Evolutionary conservation across 2,329 filamentous ascomycete species (phyloP).

Genomic region (Thermomyces lanuginosus): DNA sequence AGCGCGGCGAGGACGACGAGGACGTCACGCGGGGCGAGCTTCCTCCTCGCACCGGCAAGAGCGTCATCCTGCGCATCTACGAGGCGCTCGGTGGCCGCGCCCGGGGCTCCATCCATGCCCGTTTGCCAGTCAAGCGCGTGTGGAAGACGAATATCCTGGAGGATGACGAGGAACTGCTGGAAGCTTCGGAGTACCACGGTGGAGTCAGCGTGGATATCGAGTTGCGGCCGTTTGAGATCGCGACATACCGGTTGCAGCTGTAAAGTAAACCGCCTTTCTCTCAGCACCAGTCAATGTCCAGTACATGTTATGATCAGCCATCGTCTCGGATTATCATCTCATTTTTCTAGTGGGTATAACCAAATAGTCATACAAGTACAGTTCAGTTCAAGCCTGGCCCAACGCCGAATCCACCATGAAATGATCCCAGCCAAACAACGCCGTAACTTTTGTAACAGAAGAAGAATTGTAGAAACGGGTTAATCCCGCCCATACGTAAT

Average conservation of each 20-base stretch:
- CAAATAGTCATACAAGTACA: no score
- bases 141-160: slow-evolving; percentile 78
- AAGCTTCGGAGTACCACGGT: slow-evolving; percentile 26
- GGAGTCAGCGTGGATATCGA: slow-evolving; percentile 40
- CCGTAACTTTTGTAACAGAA: no score
- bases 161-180: slow-evolving; percentile 58
- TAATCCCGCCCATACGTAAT: slow-evolving; percentile 30
- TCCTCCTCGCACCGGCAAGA: slow-evolving; percentile 52
- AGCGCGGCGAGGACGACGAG: slow-evolving; percentile 79
- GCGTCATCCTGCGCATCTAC: slow-evolving; percentile 71
- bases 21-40: slow-evolving; percentile 46
- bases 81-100: slow-evolving; percentile 73
- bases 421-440: no score
- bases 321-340: no score
- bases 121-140: slow-evolving; percentile 56
- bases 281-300: no score
- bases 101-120: slow-evolving; percentile 52
- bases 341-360: no score
- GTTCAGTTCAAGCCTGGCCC: no score
- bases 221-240: slow-evolving; percentile 70
- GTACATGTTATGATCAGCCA: no score
- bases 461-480: no score
- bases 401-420: no score
- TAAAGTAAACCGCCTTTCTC: slow-evolving; percentile 13
- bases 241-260: slow-evolving; percentile 54